A percentile compares a stretch with the other conserved stretches of the same genome.
phyloP scores from a whole-genome alignment of 1,139 yeast genomes.

The Saccharomyces hybrid region DNA sequence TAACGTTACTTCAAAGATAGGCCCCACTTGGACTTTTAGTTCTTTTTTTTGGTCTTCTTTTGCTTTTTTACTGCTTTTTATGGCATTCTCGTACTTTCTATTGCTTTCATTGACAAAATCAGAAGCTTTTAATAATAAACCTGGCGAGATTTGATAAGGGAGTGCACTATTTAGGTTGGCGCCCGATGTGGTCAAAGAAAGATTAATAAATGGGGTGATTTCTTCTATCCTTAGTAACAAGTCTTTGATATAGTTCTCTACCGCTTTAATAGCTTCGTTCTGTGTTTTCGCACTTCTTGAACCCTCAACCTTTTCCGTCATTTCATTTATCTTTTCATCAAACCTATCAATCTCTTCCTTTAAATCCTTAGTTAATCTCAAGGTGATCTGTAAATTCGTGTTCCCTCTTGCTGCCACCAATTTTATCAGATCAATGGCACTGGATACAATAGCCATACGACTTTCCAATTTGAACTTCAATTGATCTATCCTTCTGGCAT shows the following conservation, averaged over 20 bases:
- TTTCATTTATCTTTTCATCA: constrained; percentile 42
- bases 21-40: constrained; percentile 44
- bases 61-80: not conserved
- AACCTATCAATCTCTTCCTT: constrained; percentile 54
- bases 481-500: constrained; percentile 41
- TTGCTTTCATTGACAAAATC: constrained; percentile 42
- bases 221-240: constrained; percentile 53
- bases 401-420: constrained; percentile 67
- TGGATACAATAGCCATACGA: constrained; percentile 56
- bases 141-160: constrained; percentile 55
- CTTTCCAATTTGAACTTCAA: constrained; percentile 45
- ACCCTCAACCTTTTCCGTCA: constrained; percentile 21
- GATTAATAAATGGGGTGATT: constrained; percentile 60
- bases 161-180: constrained; percentile 50
- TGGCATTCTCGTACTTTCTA: constrained; percentile 17
- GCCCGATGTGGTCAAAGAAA: constrained; percentile 65
- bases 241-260: constrained; percentile 44
- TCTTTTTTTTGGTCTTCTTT: not conserved
- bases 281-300: constrained; percentile 30
- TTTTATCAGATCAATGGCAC: constrained; percentile 64
- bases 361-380: constrained; percentile 49
- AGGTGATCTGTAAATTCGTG: constrained; percentile 52
- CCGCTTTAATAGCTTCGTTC: constrained; percentile 40
- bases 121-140: constrained; percentile 59
- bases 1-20: constrained; percentile 49